Base-by-base conservation (phyloP, 1,139 yeast species). In the Taphrina confusa region DNA sequence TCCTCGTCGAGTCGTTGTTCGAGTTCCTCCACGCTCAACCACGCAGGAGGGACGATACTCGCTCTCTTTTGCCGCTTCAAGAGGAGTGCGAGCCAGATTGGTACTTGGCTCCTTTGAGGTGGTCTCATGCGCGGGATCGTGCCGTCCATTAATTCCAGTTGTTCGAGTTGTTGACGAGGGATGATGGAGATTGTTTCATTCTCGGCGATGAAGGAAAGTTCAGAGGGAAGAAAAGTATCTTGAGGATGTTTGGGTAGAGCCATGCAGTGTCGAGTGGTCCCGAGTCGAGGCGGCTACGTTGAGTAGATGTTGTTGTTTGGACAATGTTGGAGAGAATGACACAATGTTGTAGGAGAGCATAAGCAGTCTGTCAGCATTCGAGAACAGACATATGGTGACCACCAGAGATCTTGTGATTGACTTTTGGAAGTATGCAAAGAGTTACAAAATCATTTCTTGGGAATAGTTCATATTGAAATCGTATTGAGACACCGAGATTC, bases 11-110 rank as follows among this genome's bases (percentile, higher is more conserved):
- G 82, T 57, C 79, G 78, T 4, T 76, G 77, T 62, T 80, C 80
- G 61, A 92, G 72, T 61, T 75, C 76, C n/a, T 76, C 75, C 57
- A 80, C 73, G 14, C 78, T 79, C n/a, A 92, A 77, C 99, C 99
- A 92, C 1, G 76, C 78, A 0, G 99, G 99, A 9, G 91, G 85
- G 4, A 90, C 84, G 2, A 92, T 83, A 64, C 84, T 85, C 72
- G 97, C 89, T 66, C 91, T 85, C 55, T 83, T 85, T 71, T 92
- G 97, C 49, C 85, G 82, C 69, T 89, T 89, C 60, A 92, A 75
- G 16, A 91, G 76, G 12, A 90, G 72, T 0, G 97, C 97, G 23
- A 88, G 76, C 98, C 98, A 92, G 2, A 92, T 67, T 0, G 97
- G 96, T 0, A 92, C 83, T 52, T 80, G 76, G 31, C 80, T 82